A percentile compares a stretch with the other conserved stretches of the same genome.
Conservation (phyloP, 177 flowering plant species). For the Vitis hybrid region DNA sequence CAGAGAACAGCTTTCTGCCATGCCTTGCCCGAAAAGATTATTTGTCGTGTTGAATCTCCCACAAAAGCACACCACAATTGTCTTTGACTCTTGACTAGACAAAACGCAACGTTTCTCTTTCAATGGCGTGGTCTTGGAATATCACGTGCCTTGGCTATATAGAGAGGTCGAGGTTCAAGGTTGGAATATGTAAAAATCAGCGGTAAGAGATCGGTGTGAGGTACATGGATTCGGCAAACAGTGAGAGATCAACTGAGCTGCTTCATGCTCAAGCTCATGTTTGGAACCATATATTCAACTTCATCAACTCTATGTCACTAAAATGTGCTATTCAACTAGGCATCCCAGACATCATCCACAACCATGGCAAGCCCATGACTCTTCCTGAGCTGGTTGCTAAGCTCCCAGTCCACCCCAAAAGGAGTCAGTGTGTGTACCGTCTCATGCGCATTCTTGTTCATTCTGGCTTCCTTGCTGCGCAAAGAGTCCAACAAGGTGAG, state of each 20-base stretch:
- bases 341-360: conserved; percentile 31
- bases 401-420: conserved; percentile 9
- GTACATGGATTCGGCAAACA: neutral
- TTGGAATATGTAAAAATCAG: too few relatives aligned
- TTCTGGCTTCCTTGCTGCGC: conserved; percentile 18
- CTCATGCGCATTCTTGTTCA: conserved; percentile 30
- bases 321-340: conserved; percentile 33
- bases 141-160: too few relatives aligned
- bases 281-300: conserved; percentile 24
- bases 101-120: too few relatives aligned
- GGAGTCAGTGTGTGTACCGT: conserved; percentile 12
- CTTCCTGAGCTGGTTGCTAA: conserved; percentile 8
- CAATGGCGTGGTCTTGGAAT: too few relatives aligned
- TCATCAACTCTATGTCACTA: conserved; percentile 22
- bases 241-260: conserved; percentile 9
- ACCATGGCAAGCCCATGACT: conserved; percentile 22
- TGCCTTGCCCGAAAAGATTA: too few relatives aligned
- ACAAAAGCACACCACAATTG: too few relatives aligned
- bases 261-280: conserved; percentile 28
- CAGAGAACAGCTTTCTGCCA: too few relatives aligned
- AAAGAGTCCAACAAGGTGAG: neutral
- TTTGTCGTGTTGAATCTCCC: too few relatives aligned
- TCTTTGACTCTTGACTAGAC: too few relatives aligned
- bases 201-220: too few relatives aligned
- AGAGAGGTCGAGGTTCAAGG: too few relatives aligned